Conservation (phyloP, 768 basidiomycete genomes). For the Erythrobasidium yunnanense region DNA sequence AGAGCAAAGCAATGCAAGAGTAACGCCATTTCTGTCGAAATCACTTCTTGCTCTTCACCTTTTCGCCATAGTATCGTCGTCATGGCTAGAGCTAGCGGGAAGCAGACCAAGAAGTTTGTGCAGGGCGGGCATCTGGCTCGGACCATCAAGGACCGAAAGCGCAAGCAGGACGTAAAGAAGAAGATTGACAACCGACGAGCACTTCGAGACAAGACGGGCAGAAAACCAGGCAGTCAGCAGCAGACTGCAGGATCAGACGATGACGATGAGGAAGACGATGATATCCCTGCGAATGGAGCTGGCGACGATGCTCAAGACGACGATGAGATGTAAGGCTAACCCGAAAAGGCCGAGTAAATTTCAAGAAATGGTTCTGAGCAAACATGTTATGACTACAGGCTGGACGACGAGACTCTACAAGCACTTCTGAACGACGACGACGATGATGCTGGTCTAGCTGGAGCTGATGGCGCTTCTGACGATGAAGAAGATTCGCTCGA, state of each 20-base stretch:
- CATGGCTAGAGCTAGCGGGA: slow-evolving; percentile 3
- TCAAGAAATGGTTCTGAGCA: slow-evolving; percentile 42
- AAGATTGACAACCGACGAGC: slow-evolving; percentile 26
- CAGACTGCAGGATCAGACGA: slow-evolving; percentile 39
- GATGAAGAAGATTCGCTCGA: slow-evolving; percentile 56
- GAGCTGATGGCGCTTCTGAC: slow-evolving; percentile 39
- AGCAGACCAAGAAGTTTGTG: slow-evolving; percentile 17
- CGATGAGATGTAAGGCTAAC: background rate
- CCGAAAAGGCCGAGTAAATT: background rate
- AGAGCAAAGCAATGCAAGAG: no score
- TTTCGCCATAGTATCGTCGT: background rate
- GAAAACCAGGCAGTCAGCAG: slow-evolving; percentile 15
- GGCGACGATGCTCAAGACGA: slow-evolving; percentile 44
- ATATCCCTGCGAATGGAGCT: no score
- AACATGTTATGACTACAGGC: background rate
- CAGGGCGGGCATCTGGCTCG: slow-evolving; percentile 5
- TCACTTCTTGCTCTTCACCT: background rate
- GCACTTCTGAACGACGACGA: slow-evolving; percentile 29
- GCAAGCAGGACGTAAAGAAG: slow-evolving; percentile 22
- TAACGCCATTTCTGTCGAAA: no score
- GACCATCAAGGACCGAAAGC: slow-evolving; percentile 24
- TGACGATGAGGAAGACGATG: no score
- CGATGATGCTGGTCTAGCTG: slow-evolving; percentile 38
- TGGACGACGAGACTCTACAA: slow-evolving; percentile 21
- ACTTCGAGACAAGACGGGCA: slow-evolving; percentile 28